Conservation (phyloP, 2,329 filamentous ascomycete species). For the Kalmusia sp. region DNA sequence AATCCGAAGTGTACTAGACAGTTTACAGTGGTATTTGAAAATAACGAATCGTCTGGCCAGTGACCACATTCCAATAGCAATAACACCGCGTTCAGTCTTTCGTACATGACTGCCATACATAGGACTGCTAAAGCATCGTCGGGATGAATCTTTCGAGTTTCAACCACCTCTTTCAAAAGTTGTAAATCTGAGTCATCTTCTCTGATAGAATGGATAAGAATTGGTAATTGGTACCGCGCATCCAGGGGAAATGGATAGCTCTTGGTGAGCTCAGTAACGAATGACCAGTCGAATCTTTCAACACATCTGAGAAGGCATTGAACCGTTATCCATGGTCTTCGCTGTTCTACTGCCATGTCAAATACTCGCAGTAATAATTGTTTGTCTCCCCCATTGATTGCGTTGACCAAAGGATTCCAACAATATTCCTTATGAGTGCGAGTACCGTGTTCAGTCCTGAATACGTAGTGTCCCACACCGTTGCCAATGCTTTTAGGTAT, state of each 20-base stretch:
- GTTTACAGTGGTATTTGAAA: too few species aligned
- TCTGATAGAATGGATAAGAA: too few species aligned
- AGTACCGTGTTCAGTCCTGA: too few species aligned
- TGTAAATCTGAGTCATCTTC: neutral
- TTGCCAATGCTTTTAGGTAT: too few species aligned
- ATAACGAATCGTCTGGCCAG: constrained; percentile 1
- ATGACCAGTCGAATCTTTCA: neutral
- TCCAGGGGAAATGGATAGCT: neutral
- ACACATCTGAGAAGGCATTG: neutral
- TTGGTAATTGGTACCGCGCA: neutral
- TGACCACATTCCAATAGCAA: neutral
- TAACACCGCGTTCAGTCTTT: neutral
- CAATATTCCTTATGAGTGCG: too few species aligned
- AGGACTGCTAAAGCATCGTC: too few species aligned
- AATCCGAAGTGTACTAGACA: too few species aligned
- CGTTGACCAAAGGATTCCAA: too few species aligned
- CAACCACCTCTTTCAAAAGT: neutral
- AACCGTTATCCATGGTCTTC: neutral
- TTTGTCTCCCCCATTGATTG: too few species aligned
- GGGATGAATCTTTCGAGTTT: neutral
- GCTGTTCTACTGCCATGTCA: neutral
- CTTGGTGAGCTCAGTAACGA: neutral
- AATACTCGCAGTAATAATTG: neutral
- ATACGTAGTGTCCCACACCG: too few species aligned
- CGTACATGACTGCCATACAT: neutral